A percentile compares a stretch with the other conserved stretches of the same genome.
Conservation (phyloP, 2,329 filamentous ascomycete species). For the Myriosclerotinia duriaeana region DNA sequence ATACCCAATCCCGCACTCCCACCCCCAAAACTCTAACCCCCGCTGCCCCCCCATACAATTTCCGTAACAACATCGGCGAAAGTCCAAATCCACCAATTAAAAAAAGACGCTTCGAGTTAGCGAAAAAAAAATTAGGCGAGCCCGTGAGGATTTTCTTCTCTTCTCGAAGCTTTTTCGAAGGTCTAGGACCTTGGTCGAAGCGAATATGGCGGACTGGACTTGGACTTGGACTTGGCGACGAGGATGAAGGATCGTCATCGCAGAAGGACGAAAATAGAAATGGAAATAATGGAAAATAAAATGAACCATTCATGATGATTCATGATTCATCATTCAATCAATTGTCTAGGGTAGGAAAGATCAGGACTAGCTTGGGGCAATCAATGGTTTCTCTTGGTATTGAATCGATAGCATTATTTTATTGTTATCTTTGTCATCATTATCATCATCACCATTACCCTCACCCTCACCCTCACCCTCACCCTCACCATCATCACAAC, state of each 20-base stretch:
- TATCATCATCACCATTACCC: background rate
- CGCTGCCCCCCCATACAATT: background rate
- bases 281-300: background rate
- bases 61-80: conserved; percentile 11
- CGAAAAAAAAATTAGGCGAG: background rate
- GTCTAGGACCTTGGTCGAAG: background rate
- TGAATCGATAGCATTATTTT: too few species aligned
- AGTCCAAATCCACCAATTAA: conserved; percentile 13
- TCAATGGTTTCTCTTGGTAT: too few species aligned
- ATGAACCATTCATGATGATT: background rate
- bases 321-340: too few species aligned
- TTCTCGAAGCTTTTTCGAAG: conserved; percentile 5
- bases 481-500: background rate
- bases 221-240: background rate
- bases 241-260: conserved; percentile 11
- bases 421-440: background rate
- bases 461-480: background rate
- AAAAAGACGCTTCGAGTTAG: too few species aligned
- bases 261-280: conserved; percentile 16
- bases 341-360: background rate
- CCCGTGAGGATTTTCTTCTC: background rate
- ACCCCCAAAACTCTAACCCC: background rate
- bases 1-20: background rate
- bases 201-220: background rate
- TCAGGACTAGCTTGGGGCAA: too few species aligned